These are phyloP conservation scores for Ilex aquifolium DNA, from an alignment of 257 asterid genomes.

Conservation along the genomic window DNA sequence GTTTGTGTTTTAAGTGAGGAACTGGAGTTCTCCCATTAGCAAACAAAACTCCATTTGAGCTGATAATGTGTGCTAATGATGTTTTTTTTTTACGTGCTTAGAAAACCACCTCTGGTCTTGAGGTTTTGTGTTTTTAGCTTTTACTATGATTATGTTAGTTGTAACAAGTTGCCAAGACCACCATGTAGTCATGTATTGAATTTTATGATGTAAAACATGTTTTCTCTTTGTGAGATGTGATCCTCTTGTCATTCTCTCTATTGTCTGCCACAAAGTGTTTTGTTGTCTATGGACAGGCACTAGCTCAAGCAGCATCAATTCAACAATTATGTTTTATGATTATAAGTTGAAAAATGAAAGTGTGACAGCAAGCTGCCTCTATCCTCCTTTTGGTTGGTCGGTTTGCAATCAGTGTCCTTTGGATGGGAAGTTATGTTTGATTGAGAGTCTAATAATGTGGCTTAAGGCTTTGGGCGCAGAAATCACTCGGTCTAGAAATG, in stretches of 20 bases:
- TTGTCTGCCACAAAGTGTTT: neutral
- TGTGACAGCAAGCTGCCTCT: too few species aligned
- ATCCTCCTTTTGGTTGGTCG: too few species aligned
- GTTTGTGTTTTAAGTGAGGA: slow-evolving; percentile 25
- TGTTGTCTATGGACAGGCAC: neutral
- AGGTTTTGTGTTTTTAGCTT: neutral
- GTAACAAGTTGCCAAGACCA: neutral
- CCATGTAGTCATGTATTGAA: neutral
- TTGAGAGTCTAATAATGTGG: too few species aligned
- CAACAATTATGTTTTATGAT: too few species aligned
- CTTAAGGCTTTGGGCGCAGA: too few species aligned
- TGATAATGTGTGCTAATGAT: neutral
- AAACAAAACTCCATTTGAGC: slow-evolving; percentile 10
- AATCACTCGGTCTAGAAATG: too few species aligned
- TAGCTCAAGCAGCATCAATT: too few species aligned
- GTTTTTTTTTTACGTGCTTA: slow-evolving; percentile 2
- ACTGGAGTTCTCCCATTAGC: slow-evolving; percentile 42
- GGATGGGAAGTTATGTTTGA: too few species aligned
- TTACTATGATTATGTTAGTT: too few species aligned
- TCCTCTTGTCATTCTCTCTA: neutral
- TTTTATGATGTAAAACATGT: neutral
- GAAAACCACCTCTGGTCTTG: slow-evolving; percentile 18
- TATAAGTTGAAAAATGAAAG: too few species aligned
- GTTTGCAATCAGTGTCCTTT: too few species aligned
- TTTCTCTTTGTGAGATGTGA: neutral